Base-by-base conservation (phyloP, 2,329 filamentous ascomycete genomes). In the Aureobasidium sp. region DNA sequence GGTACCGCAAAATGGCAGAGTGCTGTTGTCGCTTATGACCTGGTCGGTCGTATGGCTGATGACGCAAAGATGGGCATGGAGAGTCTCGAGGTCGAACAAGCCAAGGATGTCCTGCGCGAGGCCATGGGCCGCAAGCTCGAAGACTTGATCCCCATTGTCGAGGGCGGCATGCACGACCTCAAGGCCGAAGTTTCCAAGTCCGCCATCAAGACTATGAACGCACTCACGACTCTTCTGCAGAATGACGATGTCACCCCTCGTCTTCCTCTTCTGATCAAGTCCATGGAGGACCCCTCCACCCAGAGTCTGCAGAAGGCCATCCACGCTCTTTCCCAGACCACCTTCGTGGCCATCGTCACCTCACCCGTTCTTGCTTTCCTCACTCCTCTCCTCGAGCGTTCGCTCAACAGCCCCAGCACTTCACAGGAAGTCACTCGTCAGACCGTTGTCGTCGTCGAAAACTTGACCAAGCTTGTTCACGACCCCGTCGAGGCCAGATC, bases 1-100 rank as follows among this genome's bases (percentile, higher is more conserved):
- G 83, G 81, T 65, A 86, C 89, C 14, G 90, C 88, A 60, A 98
- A 98, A 73, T 98, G 93, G 93, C 93, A 98, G 73, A 93, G 93
- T 56, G 88, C 88, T 14, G 88, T 96, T 50, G 90, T 86, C 56
- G 93, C 88, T 40, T 85, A 86, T 66, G 83, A 86, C 69, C 71
- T 97, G 58, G 74, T 98, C 55, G 90, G 93, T 67, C 88, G 84
- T 70, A 95, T 97, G 85, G 93, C 93, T 42, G 87, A 95, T 67
- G 95, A 94, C 76, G 88, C 91, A 35, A 86, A 94, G 77, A 83
- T 94, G 69, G 84, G 85, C 53, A 81, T 88, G 58, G 90, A 88
- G 56, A 88, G 82, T 64, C 85, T 86, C 69, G 90, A 96, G 66
- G 84, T 93, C 67, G 88, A 94, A 59, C 76, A 80, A 55, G 83